Percentiles rank a stretch among this genome's conserved stretches.
Conservation (phyloP, 2,329 filamentous ascomycete genomes). For the Phyllachora maydis region DNA sequence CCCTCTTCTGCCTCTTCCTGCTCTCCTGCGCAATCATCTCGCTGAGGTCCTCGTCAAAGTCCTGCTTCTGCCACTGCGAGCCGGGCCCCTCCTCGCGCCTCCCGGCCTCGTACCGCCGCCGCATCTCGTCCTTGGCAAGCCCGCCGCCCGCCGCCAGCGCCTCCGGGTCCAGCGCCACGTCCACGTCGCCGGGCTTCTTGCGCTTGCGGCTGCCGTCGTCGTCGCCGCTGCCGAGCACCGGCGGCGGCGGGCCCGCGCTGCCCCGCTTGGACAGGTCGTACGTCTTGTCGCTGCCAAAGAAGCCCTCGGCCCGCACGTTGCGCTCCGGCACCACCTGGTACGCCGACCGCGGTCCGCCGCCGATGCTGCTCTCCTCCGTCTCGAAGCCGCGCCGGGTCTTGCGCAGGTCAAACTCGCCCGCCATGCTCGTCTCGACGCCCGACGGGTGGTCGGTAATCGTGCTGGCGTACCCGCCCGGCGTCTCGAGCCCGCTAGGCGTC, state of each 20-base stretch:
- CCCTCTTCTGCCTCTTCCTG: conserved; percentile 73
- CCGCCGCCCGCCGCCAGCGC: conserved; percentile 53
- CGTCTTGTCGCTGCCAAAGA: conserved; percentile 86
- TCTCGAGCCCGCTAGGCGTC: conserved; percentile 60
- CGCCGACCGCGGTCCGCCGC: conserved; percentile 46
- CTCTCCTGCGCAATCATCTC: conserved; percentile 94
- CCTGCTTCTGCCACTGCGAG: conserved; percentile 35
- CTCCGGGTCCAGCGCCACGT: conserved; percentile 80
- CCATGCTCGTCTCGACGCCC: conserved; percentile 51
- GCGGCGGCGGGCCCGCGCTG: conserved; percentile 37
- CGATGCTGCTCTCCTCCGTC: conserved; percentile 55
- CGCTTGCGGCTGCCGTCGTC: conserved; percentile 55
- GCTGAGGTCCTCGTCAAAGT: conserved; percentile 66
- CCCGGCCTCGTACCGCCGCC: conserved; percentile 58
- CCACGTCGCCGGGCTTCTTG: conserved; percentile 92
- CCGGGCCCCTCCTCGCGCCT: conserved; percentile 43
- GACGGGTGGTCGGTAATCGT: conserved; percentile 58
- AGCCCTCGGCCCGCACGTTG: conserved; percentile 67
- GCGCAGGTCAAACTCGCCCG: conserved; percentile 76
- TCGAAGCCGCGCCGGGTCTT: conserved; percentile 74
- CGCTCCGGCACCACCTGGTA: conserved; percentile 84
- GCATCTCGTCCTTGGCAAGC: conserved; percentile 68
- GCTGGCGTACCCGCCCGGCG: conserved; percentile 61
- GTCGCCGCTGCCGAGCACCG: conserved; percentile 63
- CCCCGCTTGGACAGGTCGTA: conserved; percentile 60